Conservation (phyloP, 352 stramenopile species). For the Pythium sp. region DNA sequence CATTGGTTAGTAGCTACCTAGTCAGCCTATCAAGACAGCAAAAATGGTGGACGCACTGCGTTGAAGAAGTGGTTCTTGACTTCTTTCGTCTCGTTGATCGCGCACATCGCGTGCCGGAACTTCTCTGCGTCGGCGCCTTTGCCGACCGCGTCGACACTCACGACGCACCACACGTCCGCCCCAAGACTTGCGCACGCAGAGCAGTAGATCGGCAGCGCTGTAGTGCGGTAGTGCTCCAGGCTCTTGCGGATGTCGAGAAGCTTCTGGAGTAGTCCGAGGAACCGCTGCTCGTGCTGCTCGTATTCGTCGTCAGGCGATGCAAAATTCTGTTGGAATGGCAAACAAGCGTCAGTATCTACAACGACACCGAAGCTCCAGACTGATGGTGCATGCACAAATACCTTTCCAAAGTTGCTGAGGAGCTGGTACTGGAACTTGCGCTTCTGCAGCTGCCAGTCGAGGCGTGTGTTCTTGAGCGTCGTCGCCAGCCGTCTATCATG, state of each 20-base stretch:
- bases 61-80: conserved; percentile 77
- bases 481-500: conserved; percentile 17
- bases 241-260: conserved; percentile 72
- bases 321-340: conserved; percentile 29
- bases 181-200: conserved; percentile 57
- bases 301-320: conserved; percentile 58
- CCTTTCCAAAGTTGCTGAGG: conserved; percentile 52
- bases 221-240: conserved; percentile 61
- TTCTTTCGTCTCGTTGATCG: conserved; percentile 75
- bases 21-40: background rate
- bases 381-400: conserved; percentile 12
- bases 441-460: conserved; percentile 61
- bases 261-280: conserved; percentile 63
- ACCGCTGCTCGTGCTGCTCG: conserved; percentile 68
- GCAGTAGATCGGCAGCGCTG: conserved; percentile 59
- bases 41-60: conserved; percentile 27
- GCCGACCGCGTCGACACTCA: conserved; percentile 59
- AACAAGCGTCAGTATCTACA: background rate
- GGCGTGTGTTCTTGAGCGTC: conserved; percentile 36
- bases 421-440: conserved; percentile 58
- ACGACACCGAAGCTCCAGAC: background rate
- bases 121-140: conserved; percentile 66
- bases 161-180: conserved; percentile 72
- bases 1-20: background rate
- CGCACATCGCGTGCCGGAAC: conserved; percentile 70